Base-by-base conservation (phyloP, 2,329 filamentous ascomycete species). In the Capronia epimyces region DNA sequence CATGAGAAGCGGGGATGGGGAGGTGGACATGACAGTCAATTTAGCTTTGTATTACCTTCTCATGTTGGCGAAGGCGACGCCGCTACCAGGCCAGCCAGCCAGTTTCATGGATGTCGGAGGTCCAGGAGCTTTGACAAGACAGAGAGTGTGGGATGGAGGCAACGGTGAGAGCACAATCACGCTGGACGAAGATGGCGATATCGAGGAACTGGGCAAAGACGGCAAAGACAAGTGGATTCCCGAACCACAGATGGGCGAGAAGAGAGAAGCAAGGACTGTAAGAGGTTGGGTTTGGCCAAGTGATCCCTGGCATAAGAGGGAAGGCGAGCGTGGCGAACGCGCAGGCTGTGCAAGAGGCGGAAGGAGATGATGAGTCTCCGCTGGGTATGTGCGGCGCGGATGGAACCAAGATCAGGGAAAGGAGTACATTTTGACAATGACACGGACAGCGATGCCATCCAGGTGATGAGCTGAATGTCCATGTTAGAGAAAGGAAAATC, bases 21-120 rank as follows among this genome's bases (percentile, higher is more conserved):
- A 51, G n/a, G 42, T 65, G 59, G 68, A 69, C 10, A 66, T 84
- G 71, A 83, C 81, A 0, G 79, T 77, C 12, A 74, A 72, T 3
- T 64, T 84, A 18, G 81, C 80, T 0, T 68, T 84, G 5, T 84
- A 81, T 70, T 84, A 81, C 60, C 66, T 84, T 13, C 77, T 83
- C 50, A 83, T 84, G 79, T 75, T 84, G 2, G 79, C 81, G 20
- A 82, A 81, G 63, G 75, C 81, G 47, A 72, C 75, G 34, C 76
- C 80, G 1, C 69, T 84, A 31, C 77, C 76, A 1, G 73, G 75
- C 3, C 80, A 83, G 51, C 67, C 69, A 37, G 73, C 75, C 12
- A 81, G 78, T 65, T 74, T 75, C 58, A 72, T 84, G 67, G 80
- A 83, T 46, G 77, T 83, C 18, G 80, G 80, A 7, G 77, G 75